phyloP scores from a whole-genome alignment of 108 stramenopile species.

The Aurantiochytrium sp. region DNA sequence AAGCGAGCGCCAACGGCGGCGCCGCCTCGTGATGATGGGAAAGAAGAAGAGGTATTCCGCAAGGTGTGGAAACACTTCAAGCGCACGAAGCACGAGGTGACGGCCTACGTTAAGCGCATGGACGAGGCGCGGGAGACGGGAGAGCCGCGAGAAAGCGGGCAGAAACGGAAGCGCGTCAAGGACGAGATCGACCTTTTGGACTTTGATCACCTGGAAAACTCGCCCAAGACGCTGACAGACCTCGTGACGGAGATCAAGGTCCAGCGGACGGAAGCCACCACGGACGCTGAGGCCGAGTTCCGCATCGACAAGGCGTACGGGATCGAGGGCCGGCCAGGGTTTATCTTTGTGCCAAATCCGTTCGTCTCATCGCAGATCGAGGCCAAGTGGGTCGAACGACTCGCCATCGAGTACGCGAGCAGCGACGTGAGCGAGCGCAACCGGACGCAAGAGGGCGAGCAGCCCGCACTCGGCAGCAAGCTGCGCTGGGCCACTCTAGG shows the following conservation, averaged over 20 bases:
- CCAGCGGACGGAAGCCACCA: too few relatives aligned
- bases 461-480: background rate
- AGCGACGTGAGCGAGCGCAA: conserved; percentile 19
- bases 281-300: background rate
- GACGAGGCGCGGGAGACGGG: too few relatives aligned
- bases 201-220: background rate
- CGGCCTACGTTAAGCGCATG: background rate
- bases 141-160: too few relatives aligned
- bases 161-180: background rate
- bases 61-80: conserved; percentile 20
- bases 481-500: conserved; percentile 32
- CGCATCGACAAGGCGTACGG: background rate
- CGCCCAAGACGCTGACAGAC: background rate
- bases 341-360: conserved; percentile 14
- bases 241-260: background rate
- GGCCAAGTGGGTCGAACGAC: background rate
- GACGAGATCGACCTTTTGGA: background rate
- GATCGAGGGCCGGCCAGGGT: background rate
- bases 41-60: background rate
- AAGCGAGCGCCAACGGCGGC: background rate
- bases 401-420: background rate
- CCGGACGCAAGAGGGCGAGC: background rate
- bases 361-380: background rate
- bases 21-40: background rate
- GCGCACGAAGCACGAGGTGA: background rate